Conservation (phyloP, 208 protist genomes). For the Trypanosoma cruzi region DNA sequence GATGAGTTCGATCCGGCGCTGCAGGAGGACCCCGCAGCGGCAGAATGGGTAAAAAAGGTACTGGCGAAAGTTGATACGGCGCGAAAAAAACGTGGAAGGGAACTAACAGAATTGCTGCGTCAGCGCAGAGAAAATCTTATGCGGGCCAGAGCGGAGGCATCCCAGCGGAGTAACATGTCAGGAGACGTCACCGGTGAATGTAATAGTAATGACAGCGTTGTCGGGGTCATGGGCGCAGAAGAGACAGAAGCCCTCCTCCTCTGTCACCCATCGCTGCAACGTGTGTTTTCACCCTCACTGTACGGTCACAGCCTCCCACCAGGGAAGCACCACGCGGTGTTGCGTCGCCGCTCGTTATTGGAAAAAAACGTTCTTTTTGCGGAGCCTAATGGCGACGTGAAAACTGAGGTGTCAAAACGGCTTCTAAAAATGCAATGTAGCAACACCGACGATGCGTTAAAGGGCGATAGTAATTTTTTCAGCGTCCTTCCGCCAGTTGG, state of each 20-base stretch:
- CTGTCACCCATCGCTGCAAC: neutral
- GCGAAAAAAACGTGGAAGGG: neutral
- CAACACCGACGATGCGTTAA: neutral
- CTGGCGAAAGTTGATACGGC: neutral
- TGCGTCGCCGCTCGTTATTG: neutral
- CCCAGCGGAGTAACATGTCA: neutral
- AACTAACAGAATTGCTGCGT: neutral
- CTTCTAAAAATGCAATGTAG: neutral
- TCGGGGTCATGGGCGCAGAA: neutral
- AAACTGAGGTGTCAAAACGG: constrained; percentile 11
- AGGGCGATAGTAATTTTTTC: neutral
- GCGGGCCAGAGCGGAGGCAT: neutral
- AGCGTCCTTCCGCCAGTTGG: constrained; percentile 37
- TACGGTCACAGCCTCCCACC: constrained; percentile 6
- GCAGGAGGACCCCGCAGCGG: neutral
- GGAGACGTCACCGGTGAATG: neutral
- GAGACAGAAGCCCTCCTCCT: too few relatives aligned
- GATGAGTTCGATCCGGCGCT: neutral
- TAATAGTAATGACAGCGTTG: neutral
- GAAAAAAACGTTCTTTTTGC: neutral
- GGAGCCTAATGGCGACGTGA: constrained; percentile 13
- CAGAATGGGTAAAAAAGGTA: neutral
- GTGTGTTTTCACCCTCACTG: constrained; percentile 11
- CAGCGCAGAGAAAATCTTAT: neutral
- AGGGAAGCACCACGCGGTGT: neutral